A percentile compares a stretch with the other conserved stretches of the same genome.
These are phyloP conservation scores for Colletotrichum tropicicola DNA, from an alignment of 2,329 filamentous ascomycete genomes.

Conservation along the genomic window DNA sequence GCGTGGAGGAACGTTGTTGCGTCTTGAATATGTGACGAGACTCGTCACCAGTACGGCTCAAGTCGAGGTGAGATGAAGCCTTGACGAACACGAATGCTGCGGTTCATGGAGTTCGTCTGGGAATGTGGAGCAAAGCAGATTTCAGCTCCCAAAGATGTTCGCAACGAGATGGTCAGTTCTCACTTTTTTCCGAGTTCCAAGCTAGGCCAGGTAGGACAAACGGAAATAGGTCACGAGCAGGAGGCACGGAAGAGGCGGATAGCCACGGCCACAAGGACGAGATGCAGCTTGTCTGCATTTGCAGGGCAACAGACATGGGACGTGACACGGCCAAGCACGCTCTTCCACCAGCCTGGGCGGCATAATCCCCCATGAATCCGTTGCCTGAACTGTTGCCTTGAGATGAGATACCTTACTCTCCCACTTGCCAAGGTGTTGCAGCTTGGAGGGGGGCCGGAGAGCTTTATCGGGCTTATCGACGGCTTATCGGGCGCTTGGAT, in stretches of 20 bases:
- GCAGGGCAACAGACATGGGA: conserved; percentile 1
- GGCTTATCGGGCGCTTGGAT: not conserved
- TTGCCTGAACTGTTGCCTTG: not conserved
- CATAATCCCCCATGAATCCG: not conserved
- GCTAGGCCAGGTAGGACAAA: not conserved
- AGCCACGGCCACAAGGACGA: not conserved
- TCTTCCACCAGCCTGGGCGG: conserved; percentile 1
- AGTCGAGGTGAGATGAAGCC: no score
- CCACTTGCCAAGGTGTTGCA: not conserved
- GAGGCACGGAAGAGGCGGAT: conserved; percentile 17
- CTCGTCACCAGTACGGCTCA: not conserved
- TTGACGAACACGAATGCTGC: no score
- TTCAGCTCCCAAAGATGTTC: not conserved
- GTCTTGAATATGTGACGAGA: not conserved
- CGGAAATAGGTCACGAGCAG: not conserved
- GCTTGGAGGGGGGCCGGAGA: not conserved
- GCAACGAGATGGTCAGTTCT: not conserved
- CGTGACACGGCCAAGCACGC: not conserved
- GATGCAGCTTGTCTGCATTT: conserved; percentile 12
- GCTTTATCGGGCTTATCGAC: conserved; percentile 21
- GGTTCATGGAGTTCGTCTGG: not conserved
- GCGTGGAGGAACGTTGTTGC: not conserved
- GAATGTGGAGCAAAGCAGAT: not conserved
- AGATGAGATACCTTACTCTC: not conserved
- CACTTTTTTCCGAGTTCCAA: not conserved